Conservation (phyloP, 768 basidiomycete genomes). For the Rhizopogon roseolus region DNA sequence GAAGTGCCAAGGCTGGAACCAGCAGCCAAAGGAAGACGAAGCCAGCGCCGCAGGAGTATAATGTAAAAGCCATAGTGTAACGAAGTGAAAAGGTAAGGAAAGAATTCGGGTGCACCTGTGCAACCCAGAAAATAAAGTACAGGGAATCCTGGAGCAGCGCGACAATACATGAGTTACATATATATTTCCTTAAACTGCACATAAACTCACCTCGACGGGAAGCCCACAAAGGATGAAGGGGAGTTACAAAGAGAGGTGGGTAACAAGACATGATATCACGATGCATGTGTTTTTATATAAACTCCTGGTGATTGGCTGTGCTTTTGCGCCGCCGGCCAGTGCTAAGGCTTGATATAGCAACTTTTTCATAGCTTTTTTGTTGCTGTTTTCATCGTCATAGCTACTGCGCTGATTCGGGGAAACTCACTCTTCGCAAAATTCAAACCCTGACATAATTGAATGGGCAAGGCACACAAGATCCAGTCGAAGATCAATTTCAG, state of each 20-base stretch:
- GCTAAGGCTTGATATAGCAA: neutral
- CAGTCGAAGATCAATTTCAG: too few species aligned
- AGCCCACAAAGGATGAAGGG: neutral
- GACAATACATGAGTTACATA: neutral
- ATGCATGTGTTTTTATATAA: neutral
- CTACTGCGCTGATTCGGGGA: neutral
- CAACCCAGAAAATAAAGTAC: conserved; percentile 37
- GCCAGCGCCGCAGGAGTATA: neutral
- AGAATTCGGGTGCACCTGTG: conserved; percentile 58
- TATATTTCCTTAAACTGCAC: too few species aligned
- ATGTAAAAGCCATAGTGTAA: neutral
- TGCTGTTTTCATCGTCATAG: neutral
- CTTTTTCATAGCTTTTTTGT: neutral
- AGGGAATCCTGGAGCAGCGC: neutral
- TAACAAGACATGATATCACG: neutral
- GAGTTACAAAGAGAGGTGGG: neutral
- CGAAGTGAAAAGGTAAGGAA: neutral
- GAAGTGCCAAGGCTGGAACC: conserved; percentile 4
- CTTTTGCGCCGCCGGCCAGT: neutral
- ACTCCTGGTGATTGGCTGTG: neutral
- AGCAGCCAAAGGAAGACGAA: neutral
- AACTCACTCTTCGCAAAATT: too few species aligned
- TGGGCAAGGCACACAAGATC: too few species aligned
- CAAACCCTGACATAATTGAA: too few species aligned
- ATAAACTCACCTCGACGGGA: neutral